Conservation (phyloP, 2,329 filamentous ascomycete genomes). For the Sordariomycetes sp. region DNA sequence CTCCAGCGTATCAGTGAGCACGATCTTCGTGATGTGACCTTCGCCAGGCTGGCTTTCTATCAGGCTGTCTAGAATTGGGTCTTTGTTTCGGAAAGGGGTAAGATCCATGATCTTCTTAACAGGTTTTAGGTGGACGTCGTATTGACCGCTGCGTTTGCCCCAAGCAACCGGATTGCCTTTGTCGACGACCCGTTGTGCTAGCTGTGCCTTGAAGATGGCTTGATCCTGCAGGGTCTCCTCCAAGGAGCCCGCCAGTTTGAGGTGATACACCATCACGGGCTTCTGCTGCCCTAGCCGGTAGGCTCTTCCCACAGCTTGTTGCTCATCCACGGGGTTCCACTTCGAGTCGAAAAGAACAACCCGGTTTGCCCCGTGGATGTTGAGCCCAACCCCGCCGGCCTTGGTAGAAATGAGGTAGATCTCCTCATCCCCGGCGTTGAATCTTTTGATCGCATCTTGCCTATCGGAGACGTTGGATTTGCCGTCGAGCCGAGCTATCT, state of each 20-base stretch:
- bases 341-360: conserved; percentile 79
- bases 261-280: conserved; percentile 74
- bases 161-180: conserved; percentile 66
- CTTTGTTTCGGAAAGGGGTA: conserved; percentile 47
- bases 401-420: conserved; percentile 76
- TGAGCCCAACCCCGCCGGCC: conserved; percentile 75
- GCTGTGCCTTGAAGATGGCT: conserved; percentile 72
- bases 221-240: conserved; percentile 67
- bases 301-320: conserved; percentile 78
- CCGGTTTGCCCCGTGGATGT: conserved; percentile 75
- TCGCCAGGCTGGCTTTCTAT: conserved; percentile 20
- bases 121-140: conserved; percentile 49
- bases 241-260: conserved; percentile 69
- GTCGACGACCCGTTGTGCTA: conserved; percentile 74
- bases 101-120: conserved; percentile 36
- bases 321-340: conserved; percentile 74
- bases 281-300: conserved; percentile 81
- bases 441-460: conserved; percentile 55
- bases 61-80: conserved; percentile 47
- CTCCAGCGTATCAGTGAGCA: conserved; percentile 64
- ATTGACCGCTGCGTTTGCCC: conserved; percentile 46
- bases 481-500: conserved; percentile 64
- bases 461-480: conserved; percentile 44
- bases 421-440: conserved; percentile 49
- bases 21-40: conserved; percentile 28